These are phyloP conservation scores for Apiotrichum domesticum DNA, from an alignment of 1,284 basidiomycete species.

Conservation along the genomic window DNA sequence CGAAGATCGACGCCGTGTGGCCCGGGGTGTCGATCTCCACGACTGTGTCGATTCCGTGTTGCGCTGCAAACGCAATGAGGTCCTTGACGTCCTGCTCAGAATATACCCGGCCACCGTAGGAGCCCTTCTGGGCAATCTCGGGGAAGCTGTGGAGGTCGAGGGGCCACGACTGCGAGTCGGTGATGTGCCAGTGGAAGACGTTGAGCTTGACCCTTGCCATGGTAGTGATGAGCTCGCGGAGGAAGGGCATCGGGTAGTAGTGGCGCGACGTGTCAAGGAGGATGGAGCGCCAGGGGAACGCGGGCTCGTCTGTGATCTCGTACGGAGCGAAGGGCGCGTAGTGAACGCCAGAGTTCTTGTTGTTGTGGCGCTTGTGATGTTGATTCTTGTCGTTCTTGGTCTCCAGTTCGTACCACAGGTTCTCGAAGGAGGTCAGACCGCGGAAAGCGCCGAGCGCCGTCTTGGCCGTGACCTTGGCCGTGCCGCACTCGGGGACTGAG, in stretches of 20 bases:
- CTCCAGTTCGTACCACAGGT: slow-evolving; percentile 52
- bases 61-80: slow-evolving; percentile 65
- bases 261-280: slow-evolving; percentile 65
- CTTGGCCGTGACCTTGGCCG: background rate
- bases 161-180: slow-evolving; percentile 56
- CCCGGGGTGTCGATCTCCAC: slow-evolving; percentile 71
- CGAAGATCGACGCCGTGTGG: slow-evolving; percentile 57
- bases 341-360: background rate
- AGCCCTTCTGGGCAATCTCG: slow-evolving; percentile 61
- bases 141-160: slow-evolving; percentile 59
- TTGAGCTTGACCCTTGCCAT: slow-evolving; percentile 80
- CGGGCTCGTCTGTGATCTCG: slow-evolving; percentile 46
- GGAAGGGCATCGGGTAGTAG: background rate
- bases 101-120: slow-evolving; percentile 63
- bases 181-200: slow-evolving; percentile 19
- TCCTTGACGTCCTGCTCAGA: slow-evolving; percentile 56
- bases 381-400: too few species aligned
- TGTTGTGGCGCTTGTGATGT: background rate
- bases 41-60: slow-evolving; percentile 73
- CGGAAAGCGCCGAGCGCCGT: slow-evolving; percentile 63
- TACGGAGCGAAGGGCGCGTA: slow-evolving; percentile 39
- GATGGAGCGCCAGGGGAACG: slow-evolving; percentile 57
- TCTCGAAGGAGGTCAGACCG: slow-evolving; percentile 73
- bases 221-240: slow-evolving; percentile 59
- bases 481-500: background rate